Conservation (phyloP, 192 early-diverging fungal species). For the Backusella luteola region DNA sequence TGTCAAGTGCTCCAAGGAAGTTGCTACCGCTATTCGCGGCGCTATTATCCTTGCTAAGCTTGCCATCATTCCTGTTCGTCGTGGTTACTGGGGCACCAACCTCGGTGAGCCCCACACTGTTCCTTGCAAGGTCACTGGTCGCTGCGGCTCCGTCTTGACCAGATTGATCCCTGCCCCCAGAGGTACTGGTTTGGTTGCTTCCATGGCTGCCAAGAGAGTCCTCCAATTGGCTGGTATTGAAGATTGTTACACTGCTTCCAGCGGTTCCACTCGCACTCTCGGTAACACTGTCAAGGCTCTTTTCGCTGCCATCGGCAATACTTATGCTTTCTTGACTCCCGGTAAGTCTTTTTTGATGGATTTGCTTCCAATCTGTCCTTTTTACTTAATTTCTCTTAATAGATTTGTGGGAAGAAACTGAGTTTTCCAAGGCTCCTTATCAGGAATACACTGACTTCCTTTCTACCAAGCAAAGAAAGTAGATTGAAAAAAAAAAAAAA, state of each 20-base stretch:
- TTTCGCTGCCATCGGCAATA: slow-evolving; percentile 94
- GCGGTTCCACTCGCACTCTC: slow-evolving; percentile 96
- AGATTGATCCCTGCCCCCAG: slow-evolving; percentile 97
- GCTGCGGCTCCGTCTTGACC: slow-evolving; percentile 90
- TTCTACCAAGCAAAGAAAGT: slow-evolving; percentile 46
- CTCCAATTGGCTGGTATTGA: slow-evolving; percentile 95
- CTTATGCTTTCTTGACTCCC: slow-evolving; percentile 96
- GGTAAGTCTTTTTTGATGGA: background rate
- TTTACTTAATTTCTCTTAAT: background rate
- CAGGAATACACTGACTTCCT: slow-evolving; percentile 15
- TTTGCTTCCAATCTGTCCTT: background rate
- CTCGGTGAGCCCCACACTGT: slow-evolving; percentile 98
- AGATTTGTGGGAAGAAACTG: slow-evolving; percentile 91
- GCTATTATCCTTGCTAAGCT: slow-evolving; percentile 99
- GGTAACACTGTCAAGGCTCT: slow-evolving; percentile 99
- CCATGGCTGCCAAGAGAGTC: slow-evolving; percentile 93
- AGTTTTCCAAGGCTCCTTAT: slow-evolving; percentile 53
- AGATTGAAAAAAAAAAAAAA: slow-evolving; percentile 11
- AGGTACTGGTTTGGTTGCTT: slow-evolving; percentile 98
- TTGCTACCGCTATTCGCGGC: slow-evolving; percentile 97
- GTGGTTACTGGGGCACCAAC: slow-evolving; percentile 97
- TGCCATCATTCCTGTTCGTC: slow-evolving; percentile 96
- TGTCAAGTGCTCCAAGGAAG: slow-evolving; percentile 99
- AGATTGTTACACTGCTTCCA: slow-evolving; percentile 96
- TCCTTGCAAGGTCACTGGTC: slow-evolving; percentile 95